These are phyloP conservation scores for Prunus davidiana DNA, from an alignment of 306 rosid genomes.

Conservation along the genomic window DNA sequence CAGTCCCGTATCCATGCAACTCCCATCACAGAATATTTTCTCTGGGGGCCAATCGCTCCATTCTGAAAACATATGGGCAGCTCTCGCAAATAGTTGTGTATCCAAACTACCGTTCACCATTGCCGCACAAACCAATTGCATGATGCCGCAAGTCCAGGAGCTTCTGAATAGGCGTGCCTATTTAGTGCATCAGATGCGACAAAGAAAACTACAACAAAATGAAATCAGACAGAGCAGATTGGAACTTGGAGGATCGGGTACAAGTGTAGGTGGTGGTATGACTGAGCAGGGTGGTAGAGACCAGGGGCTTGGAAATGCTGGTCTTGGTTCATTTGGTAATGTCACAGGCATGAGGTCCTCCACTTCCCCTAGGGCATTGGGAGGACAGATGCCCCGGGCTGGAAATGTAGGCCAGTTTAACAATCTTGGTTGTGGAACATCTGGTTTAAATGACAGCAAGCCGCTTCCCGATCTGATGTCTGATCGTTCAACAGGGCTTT, in stretches of 20 bases:
- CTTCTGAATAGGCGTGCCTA: background rate
- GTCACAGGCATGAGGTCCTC: slow-evolving; percentile 9
- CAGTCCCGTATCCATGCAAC: slow-evolving; percentile 4
- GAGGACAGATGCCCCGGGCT: background rate
- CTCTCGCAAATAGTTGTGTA: background rate
- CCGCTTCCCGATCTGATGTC: slow-evolving; percentile 8
- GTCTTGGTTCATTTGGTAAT: background rate
- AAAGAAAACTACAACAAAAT: slow-evolving; percentile 11
- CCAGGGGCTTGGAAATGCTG: slow-evolving; percentile 16
- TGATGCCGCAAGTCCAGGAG: slow-evolving; percentile 7
- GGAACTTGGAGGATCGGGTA: background rate
- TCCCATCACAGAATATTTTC: slow-evolving; percentile 1
- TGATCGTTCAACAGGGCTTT: background rate
- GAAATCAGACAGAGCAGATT: background rate
- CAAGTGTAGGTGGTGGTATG: background rate
- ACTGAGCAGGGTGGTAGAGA: background rate
- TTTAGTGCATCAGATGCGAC: slow-evolving; percentile 15
- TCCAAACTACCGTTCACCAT: slow-evolving; percentile 13
- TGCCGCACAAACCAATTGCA: slow-evolving; percentile 19
- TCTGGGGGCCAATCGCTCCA: slow-evolving; percentile 6
- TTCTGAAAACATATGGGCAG: background rate
- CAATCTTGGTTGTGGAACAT: slow-evolving; percentile 7
- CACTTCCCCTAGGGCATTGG: background rate
- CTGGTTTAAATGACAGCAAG: slow-evolving; percentile 19
- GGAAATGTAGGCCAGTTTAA: slow-evolving; percentile 11